A percentile compares a stretch with the other conserved stretches of the same genome.
phyloP scores from a whole-genome alignment of 2,329 filamentous ascomycete genomes.

The Talaromyces funiculosus region DNA sequence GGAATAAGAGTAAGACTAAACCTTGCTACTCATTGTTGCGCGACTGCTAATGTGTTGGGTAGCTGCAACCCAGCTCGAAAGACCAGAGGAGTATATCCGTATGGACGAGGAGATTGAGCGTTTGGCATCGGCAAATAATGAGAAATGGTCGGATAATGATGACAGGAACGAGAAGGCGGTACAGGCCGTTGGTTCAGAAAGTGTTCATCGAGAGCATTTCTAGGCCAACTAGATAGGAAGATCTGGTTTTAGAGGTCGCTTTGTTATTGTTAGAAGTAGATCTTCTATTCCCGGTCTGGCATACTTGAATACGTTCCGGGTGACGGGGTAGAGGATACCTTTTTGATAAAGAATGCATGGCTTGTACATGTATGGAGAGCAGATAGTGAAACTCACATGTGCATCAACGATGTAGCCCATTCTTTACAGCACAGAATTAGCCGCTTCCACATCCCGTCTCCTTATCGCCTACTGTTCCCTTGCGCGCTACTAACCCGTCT shows the following conservation, averaged over 20 bases:
- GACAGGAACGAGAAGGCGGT: not conserved
- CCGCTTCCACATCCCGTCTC: not conserved
- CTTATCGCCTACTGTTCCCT: not conserved
- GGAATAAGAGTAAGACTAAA: slow-evolving; percentile 18
- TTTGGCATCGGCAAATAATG: not conserved
- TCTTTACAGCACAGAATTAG: too few relatives aligned
- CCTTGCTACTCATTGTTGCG: not conserved
- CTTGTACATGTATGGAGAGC: too few relatives aligned
- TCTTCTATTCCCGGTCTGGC: not conserved
- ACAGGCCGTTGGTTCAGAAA: not conserved
- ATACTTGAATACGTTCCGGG: not conserved
- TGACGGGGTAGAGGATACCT: not conserved
- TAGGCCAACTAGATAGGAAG: not conserved
- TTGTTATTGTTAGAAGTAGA: not conserved
- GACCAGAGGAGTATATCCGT: slow-evolving; percentile 17
- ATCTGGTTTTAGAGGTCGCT: not conserved
- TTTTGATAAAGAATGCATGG: not conserved
- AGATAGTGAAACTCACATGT: too few relatives aligned
- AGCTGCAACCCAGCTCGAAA: slow-evolving; percentile 19
- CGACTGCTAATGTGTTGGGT: not conserved
- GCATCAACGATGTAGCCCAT: too few relatives aligned
- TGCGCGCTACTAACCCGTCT: not conserved
- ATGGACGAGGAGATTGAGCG: slow-evolving; percentile 19
- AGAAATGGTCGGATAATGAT: slow-evolving; percentile 1
- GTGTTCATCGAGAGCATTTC: slow-evolving; percentile 6